Conservation (phyloP, 2,329 filamentous ascomycete genomes). For the Penicillium sp. region DNA sequence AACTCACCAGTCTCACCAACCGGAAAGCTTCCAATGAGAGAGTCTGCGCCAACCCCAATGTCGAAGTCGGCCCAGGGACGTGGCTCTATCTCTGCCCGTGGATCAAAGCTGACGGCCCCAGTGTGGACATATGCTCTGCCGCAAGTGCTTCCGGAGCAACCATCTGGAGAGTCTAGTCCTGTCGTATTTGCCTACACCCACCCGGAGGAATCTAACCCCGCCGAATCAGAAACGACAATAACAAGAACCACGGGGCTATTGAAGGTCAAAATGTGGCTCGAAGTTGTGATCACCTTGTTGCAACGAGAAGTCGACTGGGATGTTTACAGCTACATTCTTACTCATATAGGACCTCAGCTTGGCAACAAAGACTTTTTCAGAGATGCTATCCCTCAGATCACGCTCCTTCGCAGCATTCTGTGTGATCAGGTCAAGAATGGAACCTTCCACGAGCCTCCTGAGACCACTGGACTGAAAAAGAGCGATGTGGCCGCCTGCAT, state of each 20-base stretch:
- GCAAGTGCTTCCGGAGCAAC: constrained; percentile 54
- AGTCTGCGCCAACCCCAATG: constrained; percentile 24
- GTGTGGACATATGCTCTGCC: constrained; percentile 59
- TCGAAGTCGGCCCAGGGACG: constrained; percentile 32
- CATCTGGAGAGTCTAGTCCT: constrained; percentile 47
- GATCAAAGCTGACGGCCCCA: constrained; percentile 40
- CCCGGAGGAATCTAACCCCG: constrained; percentile 28
- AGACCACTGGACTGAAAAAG: constrained; percentile 74
- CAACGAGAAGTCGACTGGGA: constrained; percentile 81
- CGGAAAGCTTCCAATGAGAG: constrained; percentile 32
- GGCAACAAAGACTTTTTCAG: constrained; percentile 85
- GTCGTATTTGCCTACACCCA: constrained; percentile 51
- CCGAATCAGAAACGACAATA: constrained; percentile 25
- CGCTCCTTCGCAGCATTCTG: constrained; percentile 69
- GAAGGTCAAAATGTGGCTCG: constrained; percentile 69
- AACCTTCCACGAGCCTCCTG: constrained; percentile 76
- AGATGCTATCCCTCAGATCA: constrained; percentile 69
- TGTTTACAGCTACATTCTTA: constrained; percentile 83
- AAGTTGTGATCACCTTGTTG: constrained; percentile 70
- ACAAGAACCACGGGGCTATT: constrained; percentile 44
- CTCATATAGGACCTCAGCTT: constrained; percentile 81
- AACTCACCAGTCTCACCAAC: constrained; percentile 26
- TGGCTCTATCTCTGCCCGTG: constrained; percentile 32
- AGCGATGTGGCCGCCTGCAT: constrained; percentile 86
- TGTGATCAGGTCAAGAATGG: constrained; percentile 80